Evolutionary conservation across 2,329 filamentous ascomycete genomes (phyloP).

Genomic region (Lasiodiplodia hormozganensis): DNA sequence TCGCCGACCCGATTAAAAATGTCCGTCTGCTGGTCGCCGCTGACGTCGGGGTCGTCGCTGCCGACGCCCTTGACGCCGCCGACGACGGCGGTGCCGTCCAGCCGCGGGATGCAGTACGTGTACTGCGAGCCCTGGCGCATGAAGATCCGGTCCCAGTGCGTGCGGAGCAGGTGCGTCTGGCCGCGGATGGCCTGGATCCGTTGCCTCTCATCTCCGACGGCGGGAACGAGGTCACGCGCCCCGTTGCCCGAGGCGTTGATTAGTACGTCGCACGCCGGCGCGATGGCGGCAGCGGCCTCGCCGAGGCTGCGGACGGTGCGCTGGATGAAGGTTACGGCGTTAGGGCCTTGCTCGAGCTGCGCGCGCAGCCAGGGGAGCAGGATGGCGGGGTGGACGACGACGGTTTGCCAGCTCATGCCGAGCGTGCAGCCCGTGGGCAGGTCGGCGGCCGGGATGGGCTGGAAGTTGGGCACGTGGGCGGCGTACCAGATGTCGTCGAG

Average conservation of each 20-base stretch:
- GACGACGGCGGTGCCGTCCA: slow-evolving; percentile 37
- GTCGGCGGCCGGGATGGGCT: slow-evolving; percentile 19
- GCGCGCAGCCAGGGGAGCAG: slow-evolving; percentile 38
- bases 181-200: slow-evolving; percentile 35
- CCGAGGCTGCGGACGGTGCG: slow-evolving; percentile 32
- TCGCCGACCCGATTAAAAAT: slow-evolving; percentile 35
- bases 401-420: slow-evolving; percentile 33
- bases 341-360: slow-evolving; percentile 30
- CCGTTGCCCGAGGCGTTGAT: slow-evolving; percentile 38
- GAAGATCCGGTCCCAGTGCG: slow-evolving; percentile 33
- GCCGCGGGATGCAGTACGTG: slow-evolving; percentile 36
- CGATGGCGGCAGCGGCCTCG: slow-evolving; percentile 29
- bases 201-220: slow-evolving; percentile 21
- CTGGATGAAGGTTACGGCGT: slow-evolving; percentile 37
- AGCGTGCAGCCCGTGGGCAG: slow-evolving; percentile 34
- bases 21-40: slow-evolving; percentile 30
- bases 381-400: slow-evolving; percentile 35
- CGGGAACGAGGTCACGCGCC: slow-evolving; percentile 31
- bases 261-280: slow-evolving; percentile 35
- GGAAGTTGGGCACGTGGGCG: slow-evolving; percentile 29
- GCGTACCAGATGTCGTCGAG: slow-evolving; percentile 30
- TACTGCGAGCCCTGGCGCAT: slow-evolving; percentile 38
- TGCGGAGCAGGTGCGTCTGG: slow-evolving; percentile 37
- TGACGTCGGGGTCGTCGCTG: slow-evolving; percentile 26
- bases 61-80: slow-evolving; percentile 36